A percentile compares a stretch with the other conserved stretches of the same genome.
Conservation (phyloP, 352 stramenopile species). For the Globisporangium solare region DNA sequence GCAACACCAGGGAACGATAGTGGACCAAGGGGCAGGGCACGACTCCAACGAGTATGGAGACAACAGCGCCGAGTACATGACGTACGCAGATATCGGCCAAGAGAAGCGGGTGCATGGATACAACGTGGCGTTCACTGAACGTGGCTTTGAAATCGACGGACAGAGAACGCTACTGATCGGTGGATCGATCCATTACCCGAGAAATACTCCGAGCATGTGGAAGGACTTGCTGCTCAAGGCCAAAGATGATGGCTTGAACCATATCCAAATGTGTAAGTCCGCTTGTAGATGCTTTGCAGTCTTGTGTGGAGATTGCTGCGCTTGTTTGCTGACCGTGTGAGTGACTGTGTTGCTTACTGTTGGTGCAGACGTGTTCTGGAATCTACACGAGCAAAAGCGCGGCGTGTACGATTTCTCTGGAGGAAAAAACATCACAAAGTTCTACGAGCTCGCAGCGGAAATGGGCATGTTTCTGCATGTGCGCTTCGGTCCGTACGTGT, state of each 20-base stretch:
- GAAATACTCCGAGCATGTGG: slow-evolving; percentile 50
- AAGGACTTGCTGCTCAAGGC: slow-evolving; percentile 49
- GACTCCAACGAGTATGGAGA: not conserved
- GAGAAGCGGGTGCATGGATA: slow-evolving; percentile 42
- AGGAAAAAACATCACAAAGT: slow-evolving; percentile 49
- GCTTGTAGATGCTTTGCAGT: not conserved
- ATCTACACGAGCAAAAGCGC: slow-evolving; percentile 52
- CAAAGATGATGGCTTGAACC: slow-evolving; percentile 71
- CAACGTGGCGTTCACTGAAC: slow-evolving; percentile 34
- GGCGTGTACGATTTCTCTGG: slow-evolving; percentile 49
- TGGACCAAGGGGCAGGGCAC: not conserved
- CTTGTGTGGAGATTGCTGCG: not conserved
- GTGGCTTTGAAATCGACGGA: slow-evolving; percentile 62
- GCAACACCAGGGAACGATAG: not conserved
- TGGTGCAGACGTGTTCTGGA: slow-evolving; percentile 67
- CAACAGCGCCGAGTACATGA: slow-evolving; percentile 35
- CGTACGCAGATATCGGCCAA: slow-evolving; percentile 49
- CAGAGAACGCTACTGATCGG: slow-evolving; percentile 50
- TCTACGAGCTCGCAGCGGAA: slow-evolving; percentile 51
- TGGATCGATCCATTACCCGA: slow-evolving; percentile 63
- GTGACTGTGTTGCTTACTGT: not conserved
- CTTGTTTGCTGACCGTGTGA: slow-evolving; percentile 1
- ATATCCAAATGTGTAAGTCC: slow-evolving; percentile 63
- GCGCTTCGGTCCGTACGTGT: slow-evolving; percentile 66
- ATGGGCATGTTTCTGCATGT: slow-evolving; percentile 66